Evolutionary conservation across 495 filamentous ascomycete species (phyloP), one percentile per base, ranked within the genome.

Genomic region (Symbiotaphrina buchneri): DNA sequence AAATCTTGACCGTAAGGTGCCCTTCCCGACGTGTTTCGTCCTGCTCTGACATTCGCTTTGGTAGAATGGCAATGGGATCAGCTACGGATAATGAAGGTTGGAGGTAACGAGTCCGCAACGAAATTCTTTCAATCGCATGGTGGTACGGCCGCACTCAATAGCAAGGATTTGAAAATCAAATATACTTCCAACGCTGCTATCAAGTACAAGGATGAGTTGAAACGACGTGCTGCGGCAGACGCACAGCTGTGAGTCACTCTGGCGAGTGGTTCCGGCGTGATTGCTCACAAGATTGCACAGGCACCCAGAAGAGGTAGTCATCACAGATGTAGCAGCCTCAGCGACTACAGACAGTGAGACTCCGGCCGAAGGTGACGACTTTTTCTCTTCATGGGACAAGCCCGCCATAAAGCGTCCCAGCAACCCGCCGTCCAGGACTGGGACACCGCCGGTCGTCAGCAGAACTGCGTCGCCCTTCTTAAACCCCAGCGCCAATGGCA

Each of bases 1-100:
- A 33, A 92, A 91, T 48, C 78, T 97, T 47, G 87, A 97, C 53
- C 80, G 87, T 97, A 80, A 45, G 84, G 53, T 33, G 16, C n/a
- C 24, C 18, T 23, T 18, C 36, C 28, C 13, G 25, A 7, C 14
- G n/a, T 7, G 29, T 34, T 11, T 7, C 18, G 27, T n/a, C 6
- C 14, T 15, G 31, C 15, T 13, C 11, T 34, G 25, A 34, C n/a
- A 36, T 34, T 6, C n/a, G 25, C 10, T 5, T 10, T 14, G 11
- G 13, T 44, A 97, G 87, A 90, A 58, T 97, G 90, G 90, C 80
- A 92, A 75, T 95, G 87, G 85, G 84, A 94, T 45, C 84, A 95
- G 47, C 67, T 97, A 20, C 76, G 87, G 24, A 52, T 77, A n/a
- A 97, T 97, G 87, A 95, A 95, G 54, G 80, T 93, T 11, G 87